Evolutionary conservation across 495 filamentous ascomycete genomes (phyloP).

Genomic region (Penicillium canariense): DNA sequence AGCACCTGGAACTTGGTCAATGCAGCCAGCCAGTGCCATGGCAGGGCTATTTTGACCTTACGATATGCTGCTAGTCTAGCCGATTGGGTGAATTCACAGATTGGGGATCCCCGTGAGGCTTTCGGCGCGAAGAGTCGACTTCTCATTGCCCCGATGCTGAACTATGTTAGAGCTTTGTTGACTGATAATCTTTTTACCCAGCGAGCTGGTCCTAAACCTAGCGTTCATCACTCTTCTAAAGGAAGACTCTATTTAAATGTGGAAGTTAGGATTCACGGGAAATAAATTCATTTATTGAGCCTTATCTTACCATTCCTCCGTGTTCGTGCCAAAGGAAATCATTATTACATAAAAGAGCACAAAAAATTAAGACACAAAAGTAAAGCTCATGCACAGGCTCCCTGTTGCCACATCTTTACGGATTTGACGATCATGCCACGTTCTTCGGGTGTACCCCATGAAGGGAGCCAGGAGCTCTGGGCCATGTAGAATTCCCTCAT

Average conservation of each 20-base stretch:
- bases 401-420: constrained; percentile 78
- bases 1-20: not conserved
- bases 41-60: not conserved
- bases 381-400: constrained; percentile 21
- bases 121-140: too few species aligned
- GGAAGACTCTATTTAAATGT: too few species aligned
- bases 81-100: too few species aligned
- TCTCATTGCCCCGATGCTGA: not conserved
- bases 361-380: not conserved
- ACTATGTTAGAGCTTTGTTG: not conserved
- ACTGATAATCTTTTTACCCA: too few species aligned
- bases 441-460: constrained; percentile 57
- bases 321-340: too few species aligned
- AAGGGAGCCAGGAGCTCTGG: constrained; percentile 60
- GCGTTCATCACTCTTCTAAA: too few species aligned
- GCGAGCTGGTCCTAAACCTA: too few species aligned
- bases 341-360: too few species aligned
- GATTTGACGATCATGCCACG: constrained; percentile 69
- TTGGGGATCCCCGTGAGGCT: too few species aligned
- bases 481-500: constrained; percentile 66
- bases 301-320: too few species aligned
- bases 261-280: too few species aligned
- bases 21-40: constrained; percentile 1
- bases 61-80: not conserved
- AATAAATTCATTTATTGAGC: too few species aligned